These are phyloP conservation scores for Candida rishiriensis DNA, from an alignment of 805 yeast genomes.

Conservation along the genomic window DNA sequence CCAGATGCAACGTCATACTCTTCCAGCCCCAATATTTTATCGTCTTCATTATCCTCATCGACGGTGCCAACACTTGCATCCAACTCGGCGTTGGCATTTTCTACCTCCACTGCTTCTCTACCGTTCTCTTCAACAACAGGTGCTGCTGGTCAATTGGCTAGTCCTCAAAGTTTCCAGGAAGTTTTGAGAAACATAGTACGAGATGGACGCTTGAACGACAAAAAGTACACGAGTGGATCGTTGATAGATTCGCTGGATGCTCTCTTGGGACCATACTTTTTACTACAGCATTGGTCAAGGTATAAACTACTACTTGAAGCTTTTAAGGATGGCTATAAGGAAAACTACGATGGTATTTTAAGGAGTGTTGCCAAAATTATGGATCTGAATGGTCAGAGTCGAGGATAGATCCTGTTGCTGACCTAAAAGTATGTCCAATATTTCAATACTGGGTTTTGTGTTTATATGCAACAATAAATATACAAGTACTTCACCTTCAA, in stretches of 20 bases:
- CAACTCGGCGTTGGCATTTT: no score
- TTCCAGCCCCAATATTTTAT: no score
- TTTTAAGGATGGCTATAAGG: not conserved
- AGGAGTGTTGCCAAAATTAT: not conserved
- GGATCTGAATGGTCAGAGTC: not conserved
- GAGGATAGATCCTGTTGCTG: no score
- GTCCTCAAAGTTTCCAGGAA: not conserved
- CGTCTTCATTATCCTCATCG: no score
- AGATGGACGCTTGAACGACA: not conserved
- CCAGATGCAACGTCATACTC: not conserved
- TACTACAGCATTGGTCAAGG: constrained; percentile 2
- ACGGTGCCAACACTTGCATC: no score
- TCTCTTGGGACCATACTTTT: constrained; percentile 1
- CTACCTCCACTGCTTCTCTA: no score
- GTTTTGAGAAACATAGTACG: not conserved
- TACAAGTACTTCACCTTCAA: no score
- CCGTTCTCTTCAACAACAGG: no score
- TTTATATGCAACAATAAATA: no score
- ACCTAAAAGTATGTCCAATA: no score
- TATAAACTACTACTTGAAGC: not conserved
- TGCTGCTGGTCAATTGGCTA: not conserved
- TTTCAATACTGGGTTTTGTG: no score
- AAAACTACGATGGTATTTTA: not conserved
- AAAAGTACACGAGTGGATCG: not conserved
- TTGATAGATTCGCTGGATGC: constrained; percentile 1